These are phyloP conservation scores for Suhomyces choctaworum DNA, from an alignment of 1,139 yeast genomes.

Conservation along the genomic window DNA sequence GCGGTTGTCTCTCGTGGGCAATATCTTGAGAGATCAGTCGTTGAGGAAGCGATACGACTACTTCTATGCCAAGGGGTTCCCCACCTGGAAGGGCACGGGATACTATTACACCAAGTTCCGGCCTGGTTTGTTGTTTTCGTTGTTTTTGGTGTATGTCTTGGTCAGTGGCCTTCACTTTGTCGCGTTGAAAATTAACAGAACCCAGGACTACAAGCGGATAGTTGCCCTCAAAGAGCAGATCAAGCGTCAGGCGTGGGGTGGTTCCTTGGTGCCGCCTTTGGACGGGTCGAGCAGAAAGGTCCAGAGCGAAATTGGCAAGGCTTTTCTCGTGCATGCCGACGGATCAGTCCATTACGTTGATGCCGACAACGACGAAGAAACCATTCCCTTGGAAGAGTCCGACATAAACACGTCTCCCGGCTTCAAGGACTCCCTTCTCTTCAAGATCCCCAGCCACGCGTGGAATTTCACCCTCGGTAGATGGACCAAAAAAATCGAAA, in stretches of 20 bases:
- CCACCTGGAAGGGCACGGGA: conserved; percentile 64
- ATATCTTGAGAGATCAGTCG: conserved; percentile 63
- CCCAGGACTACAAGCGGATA: conserved; percentile 63
- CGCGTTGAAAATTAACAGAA: conserved; percentile 53
- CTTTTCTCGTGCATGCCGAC: conserved; percentile 62
- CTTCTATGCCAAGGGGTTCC: conserved; percentile 83
- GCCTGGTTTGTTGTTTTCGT: conserved; percentile 59
- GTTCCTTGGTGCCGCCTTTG: conserved; percentile 47
- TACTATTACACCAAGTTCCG: conserved; percentile 56
- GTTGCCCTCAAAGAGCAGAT: conserved; percentile 51
- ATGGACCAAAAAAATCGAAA: conserved; percentile 27
- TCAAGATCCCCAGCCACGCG: conserved; percentile 42
- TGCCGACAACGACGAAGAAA: conserved; percentile 43
- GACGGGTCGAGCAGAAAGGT: conserved; percentile 50
- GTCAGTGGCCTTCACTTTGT: conserved; percentile 61
- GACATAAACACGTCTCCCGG: conserved; percentile 43
- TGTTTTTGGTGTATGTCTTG: conserved; percentile 49
- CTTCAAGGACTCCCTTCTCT: conserved; percentile 56
- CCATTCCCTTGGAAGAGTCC: conserved; percentile 36
- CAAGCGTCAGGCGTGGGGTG: conserved; percentile 61
- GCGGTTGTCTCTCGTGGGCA: conserved; percentile 70
- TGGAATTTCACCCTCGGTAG: conserved; percentile 53
- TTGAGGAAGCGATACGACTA: conserved; percentile 80
- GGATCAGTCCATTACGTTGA: conserved; percentile 71
- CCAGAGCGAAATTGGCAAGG: conserved; percentile 48